Base-by-base conservation (phyloP, 129 eudicot species). In the Erigeron canadensis region DNA sequence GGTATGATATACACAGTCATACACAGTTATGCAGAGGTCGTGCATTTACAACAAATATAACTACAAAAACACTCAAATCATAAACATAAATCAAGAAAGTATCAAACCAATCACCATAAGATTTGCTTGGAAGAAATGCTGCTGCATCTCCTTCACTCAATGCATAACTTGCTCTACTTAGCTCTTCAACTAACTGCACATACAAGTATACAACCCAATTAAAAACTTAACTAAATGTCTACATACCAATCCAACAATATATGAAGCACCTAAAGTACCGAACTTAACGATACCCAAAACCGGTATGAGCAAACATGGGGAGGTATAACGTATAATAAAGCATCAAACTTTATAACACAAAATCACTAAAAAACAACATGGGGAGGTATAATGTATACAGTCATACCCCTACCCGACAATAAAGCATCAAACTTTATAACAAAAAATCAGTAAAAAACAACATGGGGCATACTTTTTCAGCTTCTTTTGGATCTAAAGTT, bases 71-170 rank as follows among this genome's bases (percentile, higher is more conserved):
- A 28, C 34, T 28, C 1, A 28, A 0, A 28, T 28, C 34, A 28
- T 0, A 28, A 28, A 28, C 34, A 28, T 28, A 3, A 28, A 28
- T 28, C 34, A 28, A 28, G 34, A 28, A 28, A 28, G 34, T 28
- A 28, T 28, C 34, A 28, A 28, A 28, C 1, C 72, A 39, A 78
- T 66, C 73, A 93, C 98, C 91, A 72, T 89, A 86, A 72, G 95
- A 86, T 89, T 89, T 89, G 76, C 91, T 83, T 8, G 98, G 98
- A 68, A 93, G 96, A 87, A 89, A 93, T 43, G 90, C 82, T 22
- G 96, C 89, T 15, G 98, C 96, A 82, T 93, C 96, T 78, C 98
- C 96, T 80, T 93, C 95, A 41, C 77, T 82, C 85, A 93, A 60
- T 6, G 86, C 74, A 70, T 81, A 85, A 10, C 77, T 80, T 43